These are phyloP conservation scores for Pythium volutum DNA, from an alignment of 352 stramenopile species.

Conservation along the genomic window DNA sequence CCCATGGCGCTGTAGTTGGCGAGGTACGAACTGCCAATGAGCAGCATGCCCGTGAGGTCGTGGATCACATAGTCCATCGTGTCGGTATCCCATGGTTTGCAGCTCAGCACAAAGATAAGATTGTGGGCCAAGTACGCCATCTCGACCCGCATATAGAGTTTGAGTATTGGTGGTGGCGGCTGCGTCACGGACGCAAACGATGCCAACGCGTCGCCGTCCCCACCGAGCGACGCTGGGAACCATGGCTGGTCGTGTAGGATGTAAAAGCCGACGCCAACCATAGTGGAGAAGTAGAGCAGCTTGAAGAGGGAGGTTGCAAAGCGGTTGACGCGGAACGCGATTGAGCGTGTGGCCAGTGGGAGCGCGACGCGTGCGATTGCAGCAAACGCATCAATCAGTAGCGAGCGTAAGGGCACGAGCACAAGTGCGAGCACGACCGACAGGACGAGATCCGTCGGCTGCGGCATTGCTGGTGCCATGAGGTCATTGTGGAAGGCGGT, in stretches of 20 bases:
- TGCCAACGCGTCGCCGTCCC: background rate
- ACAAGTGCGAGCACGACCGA: no score
- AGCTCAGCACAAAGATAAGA: slow-evolving; percentile 37
- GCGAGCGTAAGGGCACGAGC: no score
- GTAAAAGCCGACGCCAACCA: slow-evolving; percentile 31
- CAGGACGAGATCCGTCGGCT: no score
- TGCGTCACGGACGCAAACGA: background rate
- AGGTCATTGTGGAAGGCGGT: background rate
- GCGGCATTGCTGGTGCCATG: no score
- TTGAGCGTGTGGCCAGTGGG: no score
- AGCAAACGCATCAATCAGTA: no score
- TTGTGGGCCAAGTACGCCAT: slow-evolving; percentile 45
- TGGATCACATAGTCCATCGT: slow-evolving; percentile 47
- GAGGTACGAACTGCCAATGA: slow-evolving; percentile 44
- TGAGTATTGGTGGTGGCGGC: slow-evolving; percentile 25
- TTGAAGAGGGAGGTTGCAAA: slow-evolving; percentile 61
- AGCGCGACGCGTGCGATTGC: no score
- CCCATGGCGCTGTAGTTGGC: slow-evolving; percentile 39
- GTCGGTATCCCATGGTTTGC: slow-evolving; percentile 41
- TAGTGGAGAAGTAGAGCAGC: slow-evolving; percentile 46
- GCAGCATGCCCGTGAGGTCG: slow-evolving; percentile 39
- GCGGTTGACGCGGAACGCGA: slow-evolving; percentile 36
- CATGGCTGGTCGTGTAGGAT: background rate
- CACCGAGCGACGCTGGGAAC: slow-evolving; percentile 1
- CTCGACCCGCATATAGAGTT: slow-evolving; percentile 38